Percentiles rank a stretch among this genome's conserved stretches.
These are phyloP conservation scores for Tricholoma sp. DNA, from an alignment of 768 basidiomycete species.

Conservation along the genomic window DNA sequence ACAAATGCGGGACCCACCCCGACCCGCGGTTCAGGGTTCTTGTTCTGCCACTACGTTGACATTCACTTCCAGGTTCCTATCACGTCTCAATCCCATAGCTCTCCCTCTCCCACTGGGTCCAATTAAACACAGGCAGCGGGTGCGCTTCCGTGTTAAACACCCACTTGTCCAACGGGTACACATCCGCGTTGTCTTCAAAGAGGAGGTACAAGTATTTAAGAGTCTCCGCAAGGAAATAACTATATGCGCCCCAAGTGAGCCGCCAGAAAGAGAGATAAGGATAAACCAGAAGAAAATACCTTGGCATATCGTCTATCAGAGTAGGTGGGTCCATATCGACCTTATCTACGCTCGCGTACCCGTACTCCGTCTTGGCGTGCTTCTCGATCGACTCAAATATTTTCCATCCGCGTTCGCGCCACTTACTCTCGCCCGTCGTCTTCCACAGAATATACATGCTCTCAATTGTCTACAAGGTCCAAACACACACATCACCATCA, in stretches of 20 bases:
- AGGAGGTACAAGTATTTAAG: constrained; percentile 66
- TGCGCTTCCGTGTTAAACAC: constrained; percentile 72
- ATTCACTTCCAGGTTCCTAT: too few species aligned
- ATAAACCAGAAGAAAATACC: constrained; percentile 19
- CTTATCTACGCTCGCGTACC: constrained; percentile 50
- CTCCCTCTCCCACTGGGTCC: constrained; percentile 47
- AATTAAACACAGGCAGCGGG: constrained; percentile 62
- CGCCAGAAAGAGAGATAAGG: background rate
- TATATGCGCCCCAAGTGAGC: constrained; percentile 9
- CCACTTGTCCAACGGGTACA: constrained; percentile 47
- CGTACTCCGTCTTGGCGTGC: constrained; percentile 46
- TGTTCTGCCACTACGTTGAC: too few species aligned
- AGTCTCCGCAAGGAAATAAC: constrained; percentile 42
- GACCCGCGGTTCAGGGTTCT: too few species aligned
- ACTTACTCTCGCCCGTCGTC: constrained; percentile 56
- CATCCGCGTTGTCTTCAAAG: constrained; percentile 46
- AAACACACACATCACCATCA: background rate
- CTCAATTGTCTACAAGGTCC: constrained; percentile 53
- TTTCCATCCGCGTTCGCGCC: constrained; percentile 69
- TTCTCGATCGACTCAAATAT: constrained; percentile 58
- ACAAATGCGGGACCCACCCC: too few species aligned
- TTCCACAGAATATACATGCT: constrained; percentile 68
- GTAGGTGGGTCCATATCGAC: constrained; percentile 19
- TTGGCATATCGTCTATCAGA: constrained; percentile 56
- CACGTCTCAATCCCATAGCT: constrained; percentile 29